These are phyloP conservation scores for Shiraia bambusicola DNA, from an alignment of 2,329 filamentous ascomycete species.

Conservation along the genomic window DNA sequence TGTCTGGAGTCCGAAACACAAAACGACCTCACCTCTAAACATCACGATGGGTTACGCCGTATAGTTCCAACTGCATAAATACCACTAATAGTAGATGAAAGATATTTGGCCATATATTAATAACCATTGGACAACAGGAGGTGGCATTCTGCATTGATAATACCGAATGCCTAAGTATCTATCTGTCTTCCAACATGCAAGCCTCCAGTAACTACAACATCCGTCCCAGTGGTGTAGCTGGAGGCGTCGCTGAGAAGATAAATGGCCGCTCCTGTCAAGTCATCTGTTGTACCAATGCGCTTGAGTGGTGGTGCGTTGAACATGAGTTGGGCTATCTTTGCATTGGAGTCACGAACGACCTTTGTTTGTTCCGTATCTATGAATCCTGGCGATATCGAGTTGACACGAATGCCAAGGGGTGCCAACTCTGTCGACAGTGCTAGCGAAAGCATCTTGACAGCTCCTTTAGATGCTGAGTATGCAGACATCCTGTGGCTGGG, in stretches of 20 bases:
- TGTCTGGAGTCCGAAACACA: too few species aligned
- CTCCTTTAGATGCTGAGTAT: constrained; percentile 5
- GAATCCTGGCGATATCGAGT: constrained; percentile 7
- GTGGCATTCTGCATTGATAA: too few species aligned
- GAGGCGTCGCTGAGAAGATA: constrained; percentile 7
- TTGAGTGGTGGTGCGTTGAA: constrained; percentile 4
- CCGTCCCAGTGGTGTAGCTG: constrained; percentile 4
- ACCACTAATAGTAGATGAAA: too few species aligned
- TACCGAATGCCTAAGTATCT: background rate
- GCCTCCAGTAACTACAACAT: constrained; percentile 5
- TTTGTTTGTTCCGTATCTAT: constrained; percentile 7
- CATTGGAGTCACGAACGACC: background rate
- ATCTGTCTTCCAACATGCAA: constrained; percentile 4
- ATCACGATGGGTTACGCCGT: too few species aligned
- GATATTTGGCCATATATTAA: too few species aligned
- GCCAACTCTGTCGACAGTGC: constrained; percentile 7
- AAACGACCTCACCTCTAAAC: too few species aligned
- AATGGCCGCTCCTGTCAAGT: constrained; percentile 2
- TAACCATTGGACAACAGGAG: too few species aligned
- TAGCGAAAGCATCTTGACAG: constrained; percentile 2
- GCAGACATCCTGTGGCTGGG: constrained; percentile 1
- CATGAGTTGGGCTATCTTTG: constrained; percentile 2
- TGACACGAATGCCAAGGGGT: constrained; percentile 10
- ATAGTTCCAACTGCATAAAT: too few species aligned
- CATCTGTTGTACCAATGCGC: constrained; percentile 1